phyloP scores from a whole-genome alignment of 192 early-diverging fungal genomes.

The Lobosporangium transversale region DNA sequence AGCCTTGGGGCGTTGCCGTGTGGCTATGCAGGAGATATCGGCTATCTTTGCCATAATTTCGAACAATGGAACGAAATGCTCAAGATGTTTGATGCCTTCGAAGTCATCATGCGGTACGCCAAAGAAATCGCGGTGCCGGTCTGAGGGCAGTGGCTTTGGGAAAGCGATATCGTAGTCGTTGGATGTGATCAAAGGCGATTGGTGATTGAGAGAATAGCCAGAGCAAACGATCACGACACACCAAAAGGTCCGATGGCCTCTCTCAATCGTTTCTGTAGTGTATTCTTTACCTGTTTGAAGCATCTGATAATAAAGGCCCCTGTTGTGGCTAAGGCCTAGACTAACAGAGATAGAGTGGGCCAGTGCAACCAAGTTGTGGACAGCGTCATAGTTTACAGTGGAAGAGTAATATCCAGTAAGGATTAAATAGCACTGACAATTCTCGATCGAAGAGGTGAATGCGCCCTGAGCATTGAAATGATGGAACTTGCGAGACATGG shows the following conservation, averaged over 20 bases:
- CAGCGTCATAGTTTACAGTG: conserved; percentile 35
- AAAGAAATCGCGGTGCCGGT: conserved; percentile 16
- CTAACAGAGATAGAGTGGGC: conserved; percentile 31
- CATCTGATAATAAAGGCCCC: conserved; percentile 41
- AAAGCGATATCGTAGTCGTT: conserved; percentile 50
- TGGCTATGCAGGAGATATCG: conserved; percentile 48
- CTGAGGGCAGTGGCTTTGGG: conserved; percentile 15
- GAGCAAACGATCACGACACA: conserved; percentile 50
- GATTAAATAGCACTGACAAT: conserved; percentile 42
- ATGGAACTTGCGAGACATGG: conserved; percentile 40
- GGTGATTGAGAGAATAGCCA: conserved; percentile 47
- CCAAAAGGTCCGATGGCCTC: conserved; percentile 43
- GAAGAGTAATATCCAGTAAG: conserved; percentile 47
- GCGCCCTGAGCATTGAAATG: conserved; percentile 41
- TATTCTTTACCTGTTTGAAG: neutral
- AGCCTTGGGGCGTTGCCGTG: conserved; percentile 30
- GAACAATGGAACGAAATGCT: conserved; percentile 43
- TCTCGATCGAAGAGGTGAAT: conserved; percentile 33
- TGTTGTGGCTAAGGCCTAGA: conserved; percentile 18
- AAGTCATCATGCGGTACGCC: conserved; percentile 33
- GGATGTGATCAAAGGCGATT: conserved; percentile 44
- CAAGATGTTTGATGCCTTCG: conserved; percentile 37
- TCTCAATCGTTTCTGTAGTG: conserved; percentile 24
- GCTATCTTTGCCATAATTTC: conserved; percentile 35
- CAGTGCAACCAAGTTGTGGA: conserved; percentile 47